These are phyloP conservation scores for Jackrogersella minutella DNA, from an alignment of 495 filamentous ascomycete species.

Conservation along the genomic window DNA sequence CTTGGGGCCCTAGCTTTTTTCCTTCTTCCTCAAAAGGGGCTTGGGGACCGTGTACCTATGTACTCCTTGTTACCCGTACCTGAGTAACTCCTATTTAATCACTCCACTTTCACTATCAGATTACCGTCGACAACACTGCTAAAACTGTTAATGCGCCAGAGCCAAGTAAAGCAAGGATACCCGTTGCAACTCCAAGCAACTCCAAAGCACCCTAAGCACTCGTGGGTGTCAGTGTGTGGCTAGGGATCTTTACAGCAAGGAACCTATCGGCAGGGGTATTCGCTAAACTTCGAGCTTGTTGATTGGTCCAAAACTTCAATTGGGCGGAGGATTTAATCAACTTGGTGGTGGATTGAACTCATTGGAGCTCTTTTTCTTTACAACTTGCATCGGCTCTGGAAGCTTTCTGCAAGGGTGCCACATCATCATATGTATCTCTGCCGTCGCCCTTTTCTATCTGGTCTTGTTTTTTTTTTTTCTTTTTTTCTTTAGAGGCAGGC, in stretches of 20 bases:
- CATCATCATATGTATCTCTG: conserved; percentile 28
- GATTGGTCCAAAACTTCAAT: conserved; percentile 29
- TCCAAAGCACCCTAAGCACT: conserved; percentile 11
- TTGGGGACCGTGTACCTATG: conserved; percentile 20
- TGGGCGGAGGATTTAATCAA: conserved; percentile 41
- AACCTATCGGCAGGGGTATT: conserved; percentile 21
- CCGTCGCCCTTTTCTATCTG: not conserved
- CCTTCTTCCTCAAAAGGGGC: conserved; percentile 39
- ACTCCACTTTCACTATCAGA: conserved; percentile 11
- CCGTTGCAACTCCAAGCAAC: conserved; percentile 9
- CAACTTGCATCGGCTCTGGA: conserved; percentile 34
- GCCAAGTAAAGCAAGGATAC: conserved; percentile 24
- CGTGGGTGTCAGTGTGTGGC: conserved; percentile 29
- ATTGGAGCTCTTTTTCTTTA: conserved; percentile 14
- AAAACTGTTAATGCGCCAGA: conserved; percentile 17
- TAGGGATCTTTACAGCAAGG: conserved; percentile 29
- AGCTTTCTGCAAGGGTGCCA: conserved; percentile 24
- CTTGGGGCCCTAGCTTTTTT: conserved; percentile 33
- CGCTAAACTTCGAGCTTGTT: conserved; percentile 21
- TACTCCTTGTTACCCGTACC: conserved; percentile 22
- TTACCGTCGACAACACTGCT: not conserved
- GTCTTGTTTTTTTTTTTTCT: not conserved
- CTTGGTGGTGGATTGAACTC: conserved; percentile 24
- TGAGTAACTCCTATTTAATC: conserved; percentile 23
- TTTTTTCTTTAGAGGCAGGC: not conserved